These are phyloP conservation scores for Gossypium trilobum DNA, from an alignment of 441 rosid genomes.

Conservation along the genomic window DNA sequence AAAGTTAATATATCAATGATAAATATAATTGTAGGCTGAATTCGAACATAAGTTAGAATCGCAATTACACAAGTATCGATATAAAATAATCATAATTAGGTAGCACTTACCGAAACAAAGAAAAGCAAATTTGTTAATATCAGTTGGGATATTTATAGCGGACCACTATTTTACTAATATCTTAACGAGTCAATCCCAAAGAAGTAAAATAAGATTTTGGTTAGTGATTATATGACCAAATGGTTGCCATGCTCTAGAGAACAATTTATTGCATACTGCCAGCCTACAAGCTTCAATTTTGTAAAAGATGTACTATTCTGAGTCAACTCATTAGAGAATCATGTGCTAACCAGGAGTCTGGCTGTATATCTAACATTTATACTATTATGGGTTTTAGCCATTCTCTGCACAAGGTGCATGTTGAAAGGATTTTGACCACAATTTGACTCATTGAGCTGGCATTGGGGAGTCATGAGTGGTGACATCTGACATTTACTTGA, in stretches of 20 bases:
- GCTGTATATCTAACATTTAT: neutral
- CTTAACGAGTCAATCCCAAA: neutral
- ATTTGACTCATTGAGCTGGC: neutral
- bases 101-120: neutral
- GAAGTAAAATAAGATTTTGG: neutral
- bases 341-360: neutral
- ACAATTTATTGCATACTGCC: neutral
- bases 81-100: neutral
- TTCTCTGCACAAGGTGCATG: neutral
- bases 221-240: neutral
- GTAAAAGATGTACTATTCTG: neutral
- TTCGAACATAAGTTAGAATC: neutral
- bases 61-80: neutral
- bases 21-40: neutral
- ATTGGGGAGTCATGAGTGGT: neutral
- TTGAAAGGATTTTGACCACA: neutral
- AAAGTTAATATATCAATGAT: neutral
- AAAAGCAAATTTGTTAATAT: neutral
- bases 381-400: neutral
- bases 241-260: neutral
- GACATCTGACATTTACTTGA: neutral
- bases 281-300: neutral
- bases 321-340: neutral
- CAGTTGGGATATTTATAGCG: neutral
- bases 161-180: neutral